Evolutionary conservation across 1,139 yeast species (phyloP).

Genomic region (Yamadazyma aaseri): DNA sequence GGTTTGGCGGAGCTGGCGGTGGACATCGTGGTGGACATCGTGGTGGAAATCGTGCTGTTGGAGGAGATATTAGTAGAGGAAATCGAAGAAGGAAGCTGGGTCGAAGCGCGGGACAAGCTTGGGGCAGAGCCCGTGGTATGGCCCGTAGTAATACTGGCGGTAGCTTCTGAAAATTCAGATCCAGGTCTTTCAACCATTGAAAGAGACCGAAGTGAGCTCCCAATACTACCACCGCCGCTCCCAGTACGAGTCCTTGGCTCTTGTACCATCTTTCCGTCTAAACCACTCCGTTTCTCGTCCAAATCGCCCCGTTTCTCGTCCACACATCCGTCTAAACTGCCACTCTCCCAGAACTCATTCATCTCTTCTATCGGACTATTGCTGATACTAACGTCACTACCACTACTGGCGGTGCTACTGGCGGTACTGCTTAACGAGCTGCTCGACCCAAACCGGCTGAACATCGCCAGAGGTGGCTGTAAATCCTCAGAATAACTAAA

Average conservation of each 20-base stretch:
- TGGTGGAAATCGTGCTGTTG: neutral
- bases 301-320: no score
- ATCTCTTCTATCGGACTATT: slow-evolving; percentile 18
- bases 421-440: slow-evolving; percentile 20
- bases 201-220: neutral
- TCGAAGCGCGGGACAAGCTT: no score
- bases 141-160: no score
- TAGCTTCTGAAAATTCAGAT: no score
- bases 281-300: no score
- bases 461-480: slow-evolving; percentile 35
- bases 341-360: slow-evolving; percentile 15
- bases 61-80: no score
- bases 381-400: slow-evolving; percentile 1
- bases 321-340: no score
- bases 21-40: neutral
- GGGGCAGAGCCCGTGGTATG: no score
- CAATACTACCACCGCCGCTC: slow-evolving; percentile 1
- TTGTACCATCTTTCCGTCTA: no score
- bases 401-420: neutral
- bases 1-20: neutral
- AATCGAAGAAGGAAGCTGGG: no score
- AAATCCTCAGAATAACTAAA: slow-evolving; percentile 22
- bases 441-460: slow-evolving; percentile 21
- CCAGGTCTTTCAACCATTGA: neutral
- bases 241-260: no score